Conservation (phyloP, 805 yeast genomes). For the Pichia eremophila region DNA sequence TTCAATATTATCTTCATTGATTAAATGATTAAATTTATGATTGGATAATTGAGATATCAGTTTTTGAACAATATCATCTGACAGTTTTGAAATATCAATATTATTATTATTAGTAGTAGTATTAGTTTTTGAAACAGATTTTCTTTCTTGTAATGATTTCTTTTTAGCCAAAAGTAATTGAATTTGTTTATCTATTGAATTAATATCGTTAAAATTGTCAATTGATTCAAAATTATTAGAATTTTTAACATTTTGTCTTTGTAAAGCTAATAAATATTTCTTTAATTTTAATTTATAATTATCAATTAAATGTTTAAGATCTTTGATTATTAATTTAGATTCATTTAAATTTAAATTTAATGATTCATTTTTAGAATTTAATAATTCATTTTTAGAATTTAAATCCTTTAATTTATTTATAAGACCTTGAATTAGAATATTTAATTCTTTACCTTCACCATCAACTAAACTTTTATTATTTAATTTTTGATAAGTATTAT, state of each 20-base stretch:
- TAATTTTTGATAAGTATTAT: slow-evolving; percentile 5
- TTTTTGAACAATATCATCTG: slow-evolving; percentile 4
- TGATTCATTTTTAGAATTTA: slow-evolving; percentile 1
- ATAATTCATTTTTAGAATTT: slow-evolving; percentile 2
- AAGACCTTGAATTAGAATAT: slow-evolving; percentile 3
- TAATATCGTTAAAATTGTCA: slow-evolving; percentile 2
- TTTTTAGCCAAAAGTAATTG: neutral
- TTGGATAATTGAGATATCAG: slow-evolving; percentile 1
- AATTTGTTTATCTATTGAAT: slow-evolving; percentile 7
- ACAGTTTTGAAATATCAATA: slow-evolving; percentile 2
- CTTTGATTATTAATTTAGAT: slow-evolving; percentile 18
- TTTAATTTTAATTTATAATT: slow-evolving; percentile 12
- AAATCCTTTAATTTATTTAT: slow-evolving; percentile 3
- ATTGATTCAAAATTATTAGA: neutral
- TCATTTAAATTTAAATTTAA: slow-evolving; percentile 11
- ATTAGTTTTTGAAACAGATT: too few relatives aligned
- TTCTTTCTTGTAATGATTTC: too few relatives aligned
- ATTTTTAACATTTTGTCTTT: too few relatives aligned
- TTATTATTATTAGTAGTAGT: too few relatives aligned
- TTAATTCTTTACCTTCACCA: slow-evolving; percentile 10
- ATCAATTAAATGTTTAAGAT: slow-evolving; percentile 10
- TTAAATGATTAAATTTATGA: neutral
- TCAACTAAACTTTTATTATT: slow-evolving; percentile 5
- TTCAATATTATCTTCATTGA: neutral
- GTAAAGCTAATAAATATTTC: slow-evolving; percentile 1